Evolutionary conservation across 768 basidiomycete genomes (phyloP), one percentile per base, ranked within the genome.

Genomic region (Podaxis rugospora): DNA sequence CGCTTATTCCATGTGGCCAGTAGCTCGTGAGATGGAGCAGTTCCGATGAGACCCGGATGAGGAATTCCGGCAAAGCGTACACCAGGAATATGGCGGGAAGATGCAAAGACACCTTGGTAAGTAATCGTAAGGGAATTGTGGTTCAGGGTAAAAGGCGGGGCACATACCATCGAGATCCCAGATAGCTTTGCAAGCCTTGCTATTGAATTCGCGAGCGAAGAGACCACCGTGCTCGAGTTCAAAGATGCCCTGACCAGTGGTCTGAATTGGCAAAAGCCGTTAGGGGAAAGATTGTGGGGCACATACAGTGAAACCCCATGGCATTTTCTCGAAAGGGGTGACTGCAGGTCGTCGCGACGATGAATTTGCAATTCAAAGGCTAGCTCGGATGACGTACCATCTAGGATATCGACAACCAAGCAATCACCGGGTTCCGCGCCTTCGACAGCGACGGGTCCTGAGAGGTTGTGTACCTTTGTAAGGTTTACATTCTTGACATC

Each of bases 381-480:
- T 25, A 16, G 7, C 11, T 54, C n/a, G 27, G 25, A 37, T 37
- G 35, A 59, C 74, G 46, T 65, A 87, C 87, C 83, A 66, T 91
- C 88, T n/a, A 92, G 72, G 60, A 92, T 89, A 60, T 92, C 90
- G 3, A 92, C 86, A 6, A 90, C 86, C 2, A 92, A 78, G 55
- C 87, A 89, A 68, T 92, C 90, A 1, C 90, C 90, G 0, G 90
- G 89, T 64, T 89, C 85, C 1, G 90, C 85, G 13, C 87, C 88
- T 64, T 90, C 87, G 11, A 92, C 82, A 0, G 83, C 85, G 54
- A 92, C 79, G 0, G 89, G 90, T 0, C 90, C 90, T 4, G 86
- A 85, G n/a, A 92, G 78, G 66, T 91, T 86, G 68, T 92, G 90
- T 42, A 88, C 74, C 67, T 82, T 82, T 7, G 80, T 81, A 35